Conservation (phyloP, 768 basidiomycete species). For the Lentinula aciculospora region DNA sequence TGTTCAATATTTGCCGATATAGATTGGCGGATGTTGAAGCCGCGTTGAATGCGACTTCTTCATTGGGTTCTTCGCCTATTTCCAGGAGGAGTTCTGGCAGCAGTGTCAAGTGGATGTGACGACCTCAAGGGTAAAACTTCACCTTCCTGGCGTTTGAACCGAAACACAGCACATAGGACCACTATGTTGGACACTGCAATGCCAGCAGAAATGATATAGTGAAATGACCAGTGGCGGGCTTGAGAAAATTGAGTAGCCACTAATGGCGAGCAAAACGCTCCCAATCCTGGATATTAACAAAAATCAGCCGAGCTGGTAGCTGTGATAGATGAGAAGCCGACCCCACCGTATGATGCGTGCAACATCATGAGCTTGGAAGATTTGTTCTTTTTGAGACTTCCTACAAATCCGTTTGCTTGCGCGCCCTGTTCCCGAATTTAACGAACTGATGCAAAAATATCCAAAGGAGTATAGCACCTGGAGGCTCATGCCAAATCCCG, state of each 20-base stretch:
- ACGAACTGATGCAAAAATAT: background rate
- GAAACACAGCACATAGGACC: conserved; percentile 39
- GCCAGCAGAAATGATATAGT: conserved; percentile 44
- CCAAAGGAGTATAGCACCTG: conserved; percentile 13
- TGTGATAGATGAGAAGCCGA: background rate
- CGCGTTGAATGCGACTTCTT: conserved; percentile 19
- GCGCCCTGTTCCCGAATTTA: conserved; percentile 21
- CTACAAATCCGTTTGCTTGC: conserved; percentile 45
- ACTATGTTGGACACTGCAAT: conserved; percentile 38
- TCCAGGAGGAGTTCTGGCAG: conserved; percentile 20
- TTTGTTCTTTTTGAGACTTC: conserved; percentile 32
- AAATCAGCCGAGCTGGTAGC: background rate
- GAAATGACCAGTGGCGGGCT: conserved; percentile 49
- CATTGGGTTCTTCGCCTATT: conserved; percentile 20
- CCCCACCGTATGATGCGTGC: conserved; percentile 37
- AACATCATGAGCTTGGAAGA: conserved; percentile 42
- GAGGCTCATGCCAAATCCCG: conserved; percentile 25
- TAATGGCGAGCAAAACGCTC: conserved; percentile 53
- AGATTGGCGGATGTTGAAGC: conserved; percentile 19
- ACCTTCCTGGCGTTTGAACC: conserved; percentile 47
- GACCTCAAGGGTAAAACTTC: conserved; percentile 14
- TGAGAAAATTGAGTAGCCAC: conserved; percentile 61
- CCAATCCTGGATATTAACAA: conserved; percentile 20
- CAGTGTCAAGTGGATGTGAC: background rate
- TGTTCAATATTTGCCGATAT: conserved; percentile 27